Evolutionary conservation across 2,329 filamentous ascomycete species (phyloP).

Genomic region (Xylariales sp.): DNA sequence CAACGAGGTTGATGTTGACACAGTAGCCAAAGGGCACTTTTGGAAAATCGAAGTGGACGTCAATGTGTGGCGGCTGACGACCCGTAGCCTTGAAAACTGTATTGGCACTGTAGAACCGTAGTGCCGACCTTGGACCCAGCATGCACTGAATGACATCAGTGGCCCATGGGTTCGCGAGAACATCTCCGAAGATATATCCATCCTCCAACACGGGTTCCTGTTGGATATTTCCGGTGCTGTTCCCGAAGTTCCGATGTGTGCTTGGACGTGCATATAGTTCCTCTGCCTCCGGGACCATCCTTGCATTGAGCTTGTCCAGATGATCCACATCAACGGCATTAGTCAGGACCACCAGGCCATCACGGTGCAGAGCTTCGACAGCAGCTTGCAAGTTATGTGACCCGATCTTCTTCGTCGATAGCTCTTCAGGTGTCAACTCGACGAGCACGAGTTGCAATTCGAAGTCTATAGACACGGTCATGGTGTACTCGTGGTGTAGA

Average conservation of each 20-base stretch:
- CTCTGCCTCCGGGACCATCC: slow-evolving; percentile 31
- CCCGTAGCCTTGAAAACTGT: slow-evolving; percentile 32
- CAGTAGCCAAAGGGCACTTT: slow-evolving; percentile 42
- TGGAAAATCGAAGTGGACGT: slow-evolving; percentile 42
- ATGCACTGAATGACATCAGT: slow-evolving; percentile 29
- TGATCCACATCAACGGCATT: slow-evolving; percentile 29
- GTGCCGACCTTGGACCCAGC: slow-evolving; percentile 30
- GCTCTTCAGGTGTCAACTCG: slow-evolving; percentile 17
- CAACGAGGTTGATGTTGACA: slow-evolving; percentile 41
- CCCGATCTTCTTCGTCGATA: slow-evolving; percentile 15
- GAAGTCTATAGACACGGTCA: slow-evolving; percentile 14
- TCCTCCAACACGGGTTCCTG: slow-evolving; percentile 16
- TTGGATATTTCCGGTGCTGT: slow-evolving; percentile 18
- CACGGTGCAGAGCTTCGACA: slow-evolving; percentile 30
- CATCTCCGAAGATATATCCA: slow-evolving; percentile 16
- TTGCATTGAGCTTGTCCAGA: slow-evolving; percentile 27
- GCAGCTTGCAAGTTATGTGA: slow-evolving; percentile 26
- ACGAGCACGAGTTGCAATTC: slow-evolving; percentile 6
- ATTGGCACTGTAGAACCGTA: slow-evolving; percentile 35
- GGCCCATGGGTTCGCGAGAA: slow-evolving; percentile 27
- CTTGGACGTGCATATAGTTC: slow-evolving; percentile 15
- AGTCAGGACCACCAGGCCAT: slow-evolving; percentile 32
- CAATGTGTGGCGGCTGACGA: slow-evolving; percentile 36
- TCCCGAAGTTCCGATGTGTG: slow-evolving; percentile 19
- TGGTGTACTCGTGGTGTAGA: too few relatives aligned